A percentile compares a stretch with the other conserved stretches of the same genome.
These are phyloP conservation scores for Penicillium manginii DNA, from an alignment of 495 filamentous ascomycete genomes.

Conservation along the genomic window DNA sequence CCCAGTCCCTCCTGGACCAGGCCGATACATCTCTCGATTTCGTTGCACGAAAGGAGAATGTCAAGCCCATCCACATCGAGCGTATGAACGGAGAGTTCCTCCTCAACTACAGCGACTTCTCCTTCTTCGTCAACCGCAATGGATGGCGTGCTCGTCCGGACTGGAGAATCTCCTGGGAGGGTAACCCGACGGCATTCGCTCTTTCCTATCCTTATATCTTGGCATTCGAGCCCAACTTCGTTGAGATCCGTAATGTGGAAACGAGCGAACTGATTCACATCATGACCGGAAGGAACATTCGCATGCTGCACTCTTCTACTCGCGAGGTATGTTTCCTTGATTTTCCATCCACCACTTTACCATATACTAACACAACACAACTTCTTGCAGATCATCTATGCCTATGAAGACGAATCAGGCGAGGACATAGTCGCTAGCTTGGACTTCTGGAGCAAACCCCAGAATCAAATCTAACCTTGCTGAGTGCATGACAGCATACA, in stretches of 20 bases:
- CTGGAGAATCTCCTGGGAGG: conserved; percentile 98
- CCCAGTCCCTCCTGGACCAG: conserved; percentile 94
- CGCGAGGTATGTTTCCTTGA: conserved; percentile 73
- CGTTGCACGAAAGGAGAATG: conserved; percentile 87
- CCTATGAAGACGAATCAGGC: conserved; percentile 92
- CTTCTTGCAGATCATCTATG: conserved; percentile 78
- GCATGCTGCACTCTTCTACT: conserved; percentile 95
- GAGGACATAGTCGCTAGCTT: conserved; percentile 93
- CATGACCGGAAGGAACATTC: conserved; percentile 90
- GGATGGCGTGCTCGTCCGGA: conserved; percentile 95
- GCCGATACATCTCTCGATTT: conserved; percentile 98
- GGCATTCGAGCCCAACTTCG: conserved; percentile 98
- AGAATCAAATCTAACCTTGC: conserved; percentile 27
- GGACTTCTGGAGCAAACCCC: conserved; percentile 87
- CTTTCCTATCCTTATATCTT: conserved; percentile 94
- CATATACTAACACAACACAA: conserved; percentile 19
- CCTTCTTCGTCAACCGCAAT: conserved; percentile 98
- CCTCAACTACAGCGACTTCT: conserved; percentile 96
- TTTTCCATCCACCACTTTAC: background rate
- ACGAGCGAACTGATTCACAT: conserved; percentile 90
- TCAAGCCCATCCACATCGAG: conserved; percentile 97
- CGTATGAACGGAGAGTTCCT: conserved; percentile 95
- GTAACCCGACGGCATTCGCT: conserved; percentile 86
- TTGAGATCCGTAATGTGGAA: conserved; percentile 94
- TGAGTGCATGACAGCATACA: background rate